Base-by-base conservation (phyloP, 2,329 filamentous ascomycete species). In the Myriosclerotinia curreyana region DNA sequence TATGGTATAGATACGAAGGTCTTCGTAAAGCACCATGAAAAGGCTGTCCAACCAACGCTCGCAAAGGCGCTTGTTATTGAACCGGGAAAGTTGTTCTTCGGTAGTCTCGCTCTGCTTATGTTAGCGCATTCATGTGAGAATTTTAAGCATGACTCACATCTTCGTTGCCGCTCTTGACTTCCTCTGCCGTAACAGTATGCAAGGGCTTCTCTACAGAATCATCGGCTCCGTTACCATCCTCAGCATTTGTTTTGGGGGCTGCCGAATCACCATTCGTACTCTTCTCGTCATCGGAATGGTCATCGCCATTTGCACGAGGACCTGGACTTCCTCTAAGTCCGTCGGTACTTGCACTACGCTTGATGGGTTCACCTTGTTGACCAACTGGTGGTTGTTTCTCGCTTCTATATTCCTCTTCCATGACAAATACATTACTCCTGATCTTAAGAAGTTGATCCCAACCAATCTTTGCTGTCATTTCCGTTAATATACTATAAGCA, bases 21-120 rank as follows among this genome's bases (percentile, higher is more conserved):
- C 95, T 76, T 99, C 95, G 76, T 99, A 99, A 3, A 99, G 83
- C 0, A 98, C 95, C 95, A 99, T 99, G 80, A 99, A 99, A 28
- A 99, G 83, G 72, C 96, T 98, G 77, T 99, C 95, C 2, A 99
- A 84, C 95, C 95, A 99, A 70, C 95, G 87, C 77, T 99, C 95
- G 74, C 95, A 99, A 1, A 99, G 85, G 0, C 95, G 89, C 79
- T 99, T 99, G 77, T 97, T 96, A 75, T 96, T 95, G 74, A 99
- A 92, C 71, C 94, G 91, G 8, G 92, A 93, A 70, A 96, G 90
- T 69, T 90, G 83, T 64, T 88, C 84, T 69, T 92, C 87, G 7
- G 85, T 83, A 36, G 85, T 82, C 65, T 87, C 82, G 20, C 79
- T 79, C 87, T 90, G 70, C 15, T 38, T 34, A 49, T 56, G 60